Conservation (phyloP, 1,139 yeast species). For the Debaryomyces subglobosus region DNA sequence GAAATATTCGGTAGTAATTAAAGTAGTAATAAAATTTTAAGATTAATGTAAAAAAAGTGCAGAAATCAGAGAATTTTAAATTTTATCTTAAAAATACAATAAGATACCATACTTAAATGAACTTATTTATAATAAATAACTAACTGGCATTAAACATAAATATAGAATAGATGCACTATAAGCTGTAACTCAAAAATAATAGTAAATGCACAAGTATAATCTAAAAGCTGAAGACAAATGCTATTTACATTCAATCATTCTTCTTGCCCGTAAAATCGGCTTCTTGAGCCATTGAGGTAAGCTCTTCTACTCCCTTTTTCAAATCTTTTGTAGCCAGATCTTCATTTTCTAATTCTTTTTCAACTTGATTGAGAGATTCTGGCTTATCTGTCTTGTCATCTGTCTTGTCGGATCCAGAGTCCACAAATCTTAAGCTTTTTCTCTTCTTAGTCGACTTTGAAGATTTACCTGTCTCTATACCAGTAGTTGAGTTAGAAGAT, state of each 20-base stretch:
- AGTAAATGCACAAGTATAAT: not conserved
- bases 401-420: constrained; percentile 17
- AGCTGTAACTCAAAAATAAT: not conserved
- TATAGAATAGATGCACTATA: not conserved
- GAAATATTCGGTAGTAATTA: too few relatives aligned
- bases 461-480: constrained; percentile 11
- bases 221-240: not conserved
- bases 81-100: too few relatives aligned
- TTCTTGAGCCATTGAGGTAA: not conserved
- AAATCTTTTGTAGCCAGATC: not conserved
- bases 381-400: constrained; percentile 18
- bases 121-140: not conserved
- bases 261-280: constrained; percentile 3
- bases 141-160: not conserved
- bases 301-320: not conserved
- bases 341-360: constrained; percentile 16
- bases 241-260: constrained; percentile 3
- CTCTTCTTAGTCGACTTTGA: constrained; percentile 23
- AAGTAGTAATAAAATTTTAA: too few relatives aligned
- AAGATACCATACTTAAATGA: too few relatives aligned
- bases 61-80: too few relatives aligned
- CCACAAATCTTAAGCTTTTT: constrained; percentile 47
- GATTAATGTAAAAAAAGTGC: too few relatives aligned
- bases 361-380: constrained; percentile 7
- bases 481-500: not conserved